phyloP scores from a whole-genome alignment of 768 basidiomycete species.

The Boletellus emodensis region DNA sequence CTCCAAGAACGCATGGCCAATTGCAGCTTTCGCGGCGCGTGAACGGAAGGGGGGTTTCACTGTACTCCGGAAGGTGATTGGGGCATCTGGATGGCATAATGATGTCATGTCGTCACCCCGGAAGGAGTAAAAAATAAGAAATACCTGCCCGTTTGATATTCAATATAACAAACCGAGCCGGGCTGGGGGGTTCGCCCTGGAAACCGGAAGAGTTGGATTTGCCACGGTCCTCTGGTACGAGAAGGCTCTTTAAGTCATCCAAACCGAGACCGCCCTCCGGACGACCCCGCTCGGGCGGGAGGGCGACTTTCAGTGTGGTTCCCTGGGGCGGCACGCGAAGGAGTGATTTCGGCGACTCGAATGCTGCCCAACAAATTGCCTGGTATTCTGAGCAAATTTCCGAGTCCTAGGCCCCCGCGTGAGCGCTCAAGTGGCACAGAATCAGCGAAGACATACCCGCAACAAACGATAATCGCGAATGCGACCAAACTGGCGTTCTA shows the following conservation, averaged over 20 bases:
- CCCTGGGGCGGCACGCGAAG: slow-evolving; percentile 33
- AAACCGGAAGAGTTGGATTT: not conserved
- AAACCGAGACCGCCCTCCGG: slow-evolving; percentile 34
- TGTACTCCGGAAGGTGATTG: slow-evolving; percentile 21
- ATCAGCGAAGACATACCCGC: slow-evolving; percentile 33
- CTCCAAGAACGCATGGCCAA: slow-evolving; percentile 30
- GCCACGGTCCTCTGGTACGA: slow-evolving; percentile 15
- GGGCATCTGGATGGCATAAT: slow-evolving; percentile 7
- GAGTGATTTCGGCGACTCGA: slow-evolving; percentile 42
- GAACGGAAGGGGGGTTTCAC: slow-evolving; percentile 27
- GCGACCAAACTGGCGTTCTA: slow-evolving; percentile 54
- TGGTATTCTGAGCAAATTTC: slow-evolving; percentile 45
- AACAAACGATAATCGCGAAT: slow-evolving; percentile 41
- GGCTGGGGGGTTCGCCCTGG: not conserved
- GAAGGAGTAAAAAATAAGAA: slow-evolving; percentile 2
- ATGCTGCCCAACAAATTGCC: slow-evolving; percentile 40
- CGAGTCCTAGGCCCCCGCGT: slow-evolving; percentile 37
- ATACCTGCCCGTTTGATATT: slow-evolving; percentile 25
- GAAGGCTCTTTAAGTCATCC: slow-evolving; percentile 28
- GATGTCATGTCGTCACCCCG: not conserved
- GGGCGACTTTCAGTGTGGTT: slow-evolving; percentile 27
- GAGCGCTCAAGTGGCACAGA: not conserved
- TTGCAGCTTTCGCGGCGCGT: slow-evolving; percentile 26
- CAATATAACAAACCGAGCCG: slow-evolving; percentile 12
- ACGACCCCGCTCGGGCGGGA: slow-evolving; percentile 20